A percentile compares a stretch with the other conserved stretches of the same genome.
These are phyloP conservation scores for Diaporthe humulicola DNA, from an alignment of 2,329 filamentous ascomycete genomes.

Conservation along the genomic window DNA sequence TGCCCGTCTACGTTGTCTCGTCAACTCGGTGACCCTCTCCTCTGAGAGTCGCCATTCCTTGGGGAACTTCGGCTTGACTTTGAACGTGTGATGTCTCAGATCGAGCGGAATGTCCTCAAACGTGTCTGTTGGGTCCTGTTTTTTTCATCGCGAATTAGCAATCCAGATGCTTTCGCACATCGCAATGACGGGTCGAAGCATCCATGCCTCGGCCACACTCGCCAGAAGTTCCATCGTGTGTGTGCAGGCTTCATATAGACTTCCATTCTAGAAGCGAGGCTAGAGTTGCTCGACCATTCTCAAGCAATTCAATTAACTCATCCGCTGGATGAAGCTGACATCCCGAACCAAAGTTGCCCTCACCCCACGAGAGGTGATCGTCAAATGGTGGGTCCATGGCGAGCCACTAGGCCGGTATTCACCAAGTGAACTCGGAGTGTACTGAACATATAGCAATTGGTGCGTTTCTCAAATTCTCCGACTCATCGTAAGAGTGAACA, in stretches of 20 bases:
- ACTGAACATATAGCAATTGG: neutral
- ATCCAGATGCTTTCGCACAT: neutral
- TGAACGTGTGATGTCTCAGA: slow-evolving; percentile 83
- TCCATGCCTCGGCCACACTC: neutral
- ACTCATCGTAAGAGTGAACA: neutral
- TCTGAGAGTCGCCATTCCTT: slow-evolving; percentile 84
- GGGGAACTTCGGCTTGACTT: slow-evolving; percentile 79
- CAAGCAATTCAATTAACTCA: no score
- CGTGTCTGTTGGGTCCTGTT: slow-evolving; percentile 78
- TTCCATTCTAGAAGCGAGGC: neutral
- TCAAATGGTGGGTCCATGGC: no score
- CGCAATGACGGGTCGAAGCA: neutral
- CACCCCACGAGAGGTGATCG: neutral
- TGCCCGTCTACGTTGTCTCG: slow-evolving; percentile 67
- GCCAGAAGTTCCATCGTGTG: neutral
- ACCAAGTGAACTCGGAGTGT: neutral
- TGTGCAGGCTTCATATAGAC: neutral
- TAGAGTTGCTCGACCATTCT: no score
- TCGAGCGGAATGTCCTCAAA: slow-evolving; percentile 94
- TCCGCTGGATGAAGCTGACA: neutral
- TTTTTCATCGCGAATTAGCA: slow-evolving; percentile 1
- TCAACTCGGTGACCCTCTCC: slow-evolving; percentile 75
- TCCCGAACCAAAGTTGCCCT: neutral
- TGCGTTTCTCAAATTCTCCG: no score
- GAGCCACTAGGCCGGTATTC: neutral